These are phyloP conservation scores for Pseudocercospora pini-densiflorae DNA, from an alignment of 2,329 filamentous ascomycete genomes.

Conservation along the genomic window DNA sequence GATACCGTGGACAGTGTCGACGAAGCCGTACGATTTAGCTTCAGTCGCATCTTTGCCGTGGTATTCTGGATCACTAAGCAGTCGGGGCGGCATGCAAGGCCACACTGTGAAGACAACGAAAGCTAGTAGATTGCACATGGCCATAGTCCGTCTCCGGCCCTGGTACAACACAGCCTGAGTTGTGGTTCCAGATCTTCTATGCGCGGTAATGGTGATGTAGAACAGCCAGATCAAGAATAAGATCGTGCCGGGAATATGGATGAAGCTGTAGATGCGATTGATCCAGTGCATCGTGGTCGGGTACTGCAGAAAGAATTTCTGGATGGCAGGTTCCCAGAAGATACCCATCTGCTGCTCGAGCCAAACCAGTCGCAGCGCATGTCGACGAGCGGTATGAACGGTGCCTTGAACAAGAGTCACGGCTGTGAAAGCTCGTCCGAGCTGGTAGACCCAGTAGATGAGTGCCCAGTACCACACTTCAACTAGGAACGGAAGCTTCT, in stretches of 20 bases:
- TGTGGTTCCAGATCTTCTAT: slow-evolving; percentile 50
- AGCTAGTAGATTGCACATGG: slow-evolving; percentile 62
- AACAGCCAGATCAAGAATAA: slow-evolving; percentile 70
- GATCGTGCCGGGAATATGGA: slow-evolving; percentile 78
- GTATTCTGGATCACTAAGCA: slow-evolving; percentile 60
- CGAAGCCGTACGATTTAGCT: slow-evolving; percentile 63
- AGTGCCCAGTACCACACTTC: slow-evolving; percentile 80
- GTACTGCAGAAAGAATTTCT: slow-evolving; percentile 60
- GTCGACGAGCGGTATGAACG: slow-evolving; percentile 68
- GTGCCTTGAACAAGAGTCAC: slow-evolving; percentile 70
- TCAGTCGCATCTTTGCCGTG: slow-evolving; percentile 60
- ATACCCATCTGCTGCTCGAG: slow-evolving; percentile 68
- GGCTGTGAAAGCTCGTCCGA: slow-evolving; percentile 73
- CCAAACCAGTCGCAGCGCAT: slow-evolving; percentile 70
- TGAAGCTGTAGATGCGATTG: slow-evolving; percentile 75
- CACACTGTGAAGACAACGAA: slow-evolving; percentile 64
- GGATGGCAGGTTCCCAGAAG: slow-evolving; percentile 68
- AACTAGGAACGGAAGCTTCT: slow-evolving; percentile 71
- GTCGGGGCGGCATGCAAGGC: slow-evolving; percentile 65
- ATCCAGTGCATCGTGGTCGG: slow-evolving; percentile 68
- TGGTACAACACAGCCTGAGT: slow-evolving; percentile 60
- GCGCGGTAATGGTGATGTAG: slow-evolving; percentile 70
- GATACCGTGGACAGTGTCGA: slow-evolving; percentile 62
- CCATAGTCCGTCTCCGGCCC: slow-evolving; percentile 60
- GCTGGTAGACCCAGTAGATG: slow-evolving; percentile 69